These are phyloP conservation scores for Colletotrichum paranaense DNA, from an alignment of 2,329 filamentous ascomycete species.

Conservation along the genomic window DNA sequence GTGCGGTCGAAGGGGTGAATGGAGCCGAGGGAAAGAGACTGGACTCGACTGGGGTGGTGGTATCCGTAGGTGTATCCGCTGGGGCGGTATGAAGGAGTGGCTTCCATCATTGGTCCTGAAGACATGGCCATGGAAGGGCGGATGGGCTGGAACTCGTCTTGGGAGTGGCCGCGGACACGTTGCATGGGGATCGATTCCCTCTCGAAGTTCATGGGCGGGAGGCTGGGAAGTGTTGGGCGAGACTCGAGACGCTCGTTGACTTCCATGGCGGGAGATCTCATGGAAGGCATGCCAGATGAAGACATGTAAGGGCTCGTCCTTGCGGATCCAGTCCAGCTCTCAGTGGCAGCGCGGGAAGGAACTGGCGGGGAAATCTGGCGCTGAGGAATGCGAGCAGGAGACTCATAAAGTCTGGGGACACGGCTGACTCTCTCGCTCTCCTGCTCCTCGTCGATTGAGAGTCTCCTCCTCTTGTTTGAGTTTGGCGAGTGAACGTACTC, in stretches of 20 bases:
- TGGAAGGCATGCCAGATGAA: slow-evolving; percentile 44
- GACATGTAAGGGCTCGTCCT: slow-evolving; percentile 49
- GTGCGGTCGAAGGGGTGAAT: slow-evolving; percentile 55
- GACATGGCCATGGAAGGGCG: slow-evolving; percentile 43
- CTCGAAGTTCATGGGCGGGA: slow-evolving; percentile 54
- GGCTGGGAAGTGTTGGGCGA: slow-evolving; percentile 53
- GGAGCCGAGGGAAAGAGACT: slow-evolving; percentile 59
- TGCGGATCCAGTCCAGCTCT: slow-evolving; percentile 49
- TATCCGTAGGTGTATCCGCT: slow-evolving; percentile 51
- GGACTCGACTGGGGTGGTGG: slow-evolving; percentile 56
- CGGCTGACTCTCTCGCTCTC: slow-evolving; percentile 54
- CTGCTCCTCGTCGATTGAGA: slow-evolving; percentile 54
- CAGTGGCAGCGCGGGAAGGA: slow-evolving; percentile 41
- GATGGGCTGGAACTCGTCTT: slow-evolving; percentile 50
- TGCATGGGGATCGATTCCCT: slow-evolving; percentile 45
- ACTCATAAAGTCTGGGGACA: slow-evolving; percentile 59
- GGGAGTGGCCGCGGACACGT: slow-evolving; percentile 45
- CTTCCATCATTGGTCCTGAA: slow-evolving; percentile 45
- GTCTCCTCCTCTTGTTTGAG: slow-evolving; percentile 59
- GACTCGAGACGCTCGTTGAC: slow-evolving; percentile 48
- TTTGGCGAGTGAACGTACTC: slow-evolving; percentile 63
- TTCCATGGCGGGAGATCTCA: slow-evolving; percentile 46
- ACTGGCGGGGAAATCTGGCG: slow-evolving; percentile 50
- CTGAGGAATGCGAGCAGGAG: slow-evolving; percentile 45
- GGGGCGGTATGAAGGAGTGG: slow-evolving; percentile 46